Conservation (phyloP, 2,329 filamentous ascomycete species). For the Aureobasidium uvarum region DNA sequence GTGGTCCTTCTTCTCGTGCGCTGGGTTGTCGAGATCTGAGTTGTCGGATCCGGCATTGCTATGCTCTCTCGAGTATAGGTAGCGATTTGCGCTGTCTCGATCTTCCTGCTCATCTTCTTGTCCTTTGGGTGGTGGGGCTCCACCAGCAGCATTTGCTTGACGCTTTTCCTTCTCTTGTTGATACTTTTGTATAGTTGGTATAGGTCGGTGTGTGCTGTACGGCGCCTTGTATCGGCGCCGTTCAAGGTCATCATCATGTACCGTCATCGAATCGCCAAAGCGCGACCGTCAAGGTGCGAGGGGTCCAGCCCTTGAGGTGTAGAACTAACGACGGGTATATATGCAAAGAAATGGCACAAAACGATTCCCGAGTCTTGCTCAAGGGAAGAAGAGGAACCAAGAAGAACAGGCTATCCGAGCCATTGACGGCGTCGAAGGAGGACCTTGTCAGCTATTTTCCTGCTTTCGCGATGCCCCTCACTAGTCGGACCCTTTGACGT, state of each 20-base stretch:
- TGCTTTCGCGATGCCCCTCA: constrained; percentile 15
- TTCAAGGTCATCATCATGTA: constrained; percentile 43
- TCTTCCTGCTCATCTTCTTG: constrained; percentile 33
- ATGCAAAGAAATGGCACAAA: constrained; percentile 8
- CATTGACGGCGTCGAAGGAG: background rate
- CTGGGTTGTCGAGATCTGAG: constrained; percentile 27
- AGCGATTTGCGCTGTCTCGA: constrained; percentile 36
- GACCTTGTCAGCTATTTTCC: constrained; percentile 13
- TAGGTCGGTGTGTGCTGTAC: constrained; percentile 46
- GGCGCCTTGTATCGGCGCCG: constrained; percentile 42
- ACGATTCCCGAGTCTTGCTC: constrained; percentile 20
- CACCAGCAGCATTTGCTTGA: constrained; percentile 32
- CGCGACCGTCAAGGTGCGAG: constrained; percentile 21
- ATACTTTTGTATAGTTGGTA: constrained; percentile 50
- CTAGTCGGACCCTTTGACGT: background rate
- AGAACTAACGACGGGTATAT: background rate
- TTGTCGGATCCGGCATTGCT: constrained; percentile 28
- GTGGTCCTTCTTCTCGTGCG: constrained; percentile 26
- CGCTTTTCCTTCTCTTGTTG: constrained; percentile 48
- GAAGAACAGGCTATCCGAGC: background rate
- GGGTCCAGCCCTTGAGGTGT: constrained; percentile 13
- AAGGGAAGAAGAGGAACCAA: background rate
- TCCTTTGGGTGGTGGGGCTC: constrained; percentile 16
- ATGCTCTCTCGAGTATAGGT: constrained; percentile 32
- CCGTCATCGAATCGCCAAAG: constrained; percentile 11